Percentiles rank a stretch among this genome's conserved stretches.
Evolutionary conservation across 176 grass and related monocot genomes (phyloP).

Genomic region (Oryza glumipatula): DNA sequence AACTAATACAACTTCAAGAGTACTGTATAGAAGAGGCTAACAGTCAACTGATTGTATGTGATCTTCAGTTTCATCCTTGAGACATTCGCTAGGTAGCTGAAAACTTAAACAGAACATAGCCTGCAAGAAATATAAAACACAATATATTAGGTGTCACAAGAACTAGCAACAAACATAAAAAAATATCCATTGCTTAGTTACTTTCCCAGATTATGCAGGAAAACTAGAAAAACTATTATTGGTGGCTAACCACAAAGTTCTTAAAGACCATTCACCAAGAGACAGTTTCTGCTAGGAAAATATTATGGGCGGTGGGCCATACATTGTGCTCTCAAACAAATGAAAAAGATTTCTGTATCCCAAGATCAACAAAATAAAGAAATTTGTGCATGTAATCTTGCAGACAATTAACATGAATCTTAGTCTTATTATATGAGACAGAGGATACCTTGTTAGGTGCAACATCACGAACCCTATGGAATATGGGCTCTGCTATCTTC

Average conservation of each 20-base stretch:
- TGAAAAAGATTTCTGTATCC: background rate
- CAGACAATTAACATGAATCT: background rate
- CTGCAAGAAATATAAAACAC: conserved; percentile 51
- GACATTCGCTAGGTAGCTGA: conserved; percentile 64
- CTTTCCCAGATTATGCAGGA: background rate
- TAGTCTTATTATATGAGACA: conserved; percentile 12
- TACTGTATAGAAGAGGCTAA: background rate
- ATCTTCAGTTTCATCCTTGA: conserved; percentile 35
- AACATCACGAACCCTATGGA: conserved; percentile 89
- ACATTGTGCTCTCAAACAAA: background rate
- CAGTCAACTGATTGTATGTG: conserved; percentile 19
- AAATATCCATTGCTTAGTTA: background rate
- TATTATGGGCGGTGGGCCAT: background rate
- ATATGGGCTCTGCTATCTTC: conserved; percentile 70
- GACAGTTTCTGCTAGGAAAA: background rate
- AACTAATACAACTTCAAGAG: conserved; percentile 1
- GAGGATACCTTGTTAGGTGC: conserved; percentile 91
- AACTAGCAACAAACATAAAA: background rate
- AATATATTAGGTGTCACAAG: background rate
- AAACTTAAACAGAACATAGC: conserved; percentile 97
- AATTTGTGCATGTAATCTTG: background rate
- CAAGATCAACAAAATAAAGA: background rate
- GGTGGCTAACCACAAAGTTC: background rate
- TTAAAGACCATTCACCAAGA: background rate
- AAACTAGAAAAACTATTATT: conserved; percentile 6